A percentile compares a stretch with the other conserved stretches of the same genome.
Conservation (phyloP, 371 early-diverging fungal species). For the Furculomyces boomerangus region DNA sequence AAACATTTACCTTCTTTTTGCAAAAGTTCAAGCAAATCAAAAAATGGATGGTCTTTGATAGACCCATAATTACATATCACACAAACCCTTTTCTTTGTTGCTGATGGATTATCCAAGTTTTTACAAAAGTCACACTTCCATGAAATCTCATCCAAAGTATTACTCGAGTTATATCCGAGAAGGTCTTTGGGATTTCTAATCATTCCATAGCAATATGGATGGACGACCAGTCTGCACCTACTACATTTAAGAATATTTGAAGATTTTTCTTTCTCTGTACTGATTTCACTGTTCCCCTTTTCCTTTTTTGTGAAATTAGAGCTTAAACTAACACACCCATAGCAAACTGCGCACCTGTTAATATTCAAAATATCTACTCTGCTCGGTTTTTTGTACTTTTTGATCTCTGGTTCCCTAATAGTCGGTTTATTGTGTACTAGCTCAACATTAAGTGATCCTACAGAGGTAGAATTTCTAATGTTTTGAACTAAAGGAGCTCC, state of each 20-base stretch:
- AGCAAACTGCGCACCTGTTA: not conserved
- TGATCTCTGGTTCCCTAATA: too few relatives aligned
- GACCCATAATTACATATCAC: conserved; percentile 36
- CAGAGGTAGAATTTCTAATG: too few relatives aligned
- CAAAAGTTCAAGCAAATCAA: too few relatives aligned
- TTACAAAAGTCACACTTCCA: conserved; percentile 48
- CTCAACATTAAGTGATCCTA: too few relatives aligned
- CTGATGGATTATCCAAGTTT: conserved; percentile 34
- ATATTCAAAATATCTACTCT: too few relatives aligned
- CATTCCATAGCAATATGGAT: conserved; percentile 4
- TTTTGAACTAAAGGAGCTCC: too few relatives aligned
- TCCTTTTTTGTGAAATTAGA: not conserved
- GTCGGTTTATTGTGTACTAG: too few relatives aligned
- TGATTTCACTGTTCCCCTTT: not conserved
- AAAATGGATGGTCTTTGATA: too few relatives aligned
- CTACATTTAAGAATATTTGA: conserved; percentile 1
- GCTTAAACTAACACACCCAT: not conserved
- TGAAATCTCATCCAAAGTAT: not conserved
- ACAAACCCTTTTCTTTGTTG: conserved; percentile 40
- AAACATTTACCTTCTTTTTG: too few relatives aligned
- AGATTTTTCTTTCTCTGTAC: not conserved
- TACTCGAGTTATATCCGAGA: too few relatives aligned
- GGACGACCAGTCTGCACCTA: conserved; percentile 3
- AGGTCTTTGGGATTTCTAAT: too few relatives aligned
- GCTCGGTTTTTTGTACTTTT: too few relatives aligned